Base-by-base conservation (phyloP, 2,329 filamentous ascomycete genomes). In the Clonostachys byssicola region DNA sequence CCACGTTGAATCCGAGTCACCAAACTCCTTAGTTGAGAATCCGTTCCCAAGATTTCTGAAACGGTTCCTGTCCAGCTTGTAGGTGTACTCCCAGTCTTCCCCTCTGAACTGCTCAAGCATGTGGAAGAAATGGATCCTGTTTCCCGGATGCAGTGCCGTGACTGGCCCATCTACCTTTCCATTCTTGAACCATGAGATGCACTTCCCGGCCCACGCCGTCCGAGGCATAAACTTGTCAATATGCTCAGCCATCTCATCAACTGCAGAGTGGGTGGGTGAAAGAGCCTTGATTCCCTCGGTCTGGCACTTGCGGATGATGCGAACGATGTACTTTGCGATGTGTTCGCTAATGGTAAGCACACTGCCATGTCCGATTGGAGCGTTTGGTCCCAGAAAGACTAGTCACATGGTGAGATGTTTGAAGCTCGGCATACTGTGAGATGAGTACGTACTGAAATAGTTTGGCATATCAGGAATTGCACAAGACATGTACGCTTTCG, bases 311-410 rank as follows among this genome's bases (percentile, higher is more conserved):
- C 55, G 57, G 39, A 80, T 72, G 16, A 70, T 61, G 33, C 69
- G 61, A 8, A 75, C 62, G 48, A 81, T 72, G 59, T 79, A 78
- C 46, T 63, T 67, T 20, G 77, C 74, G 45, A 77, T 75, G 59
- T 77, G 75, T 49, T 78, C 71, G 51, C 62, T 69, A 12, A 75
- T 62, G 5, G 77, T 77, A 54, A 79, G 77, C 18, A 76, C 69
- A 50, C 69, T 73, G 14, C 74, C 75, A 50, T 76, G 72, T 16
- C 67, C 70, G 42, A 79, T 74, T 6, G 75, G 75, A 3, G 68
- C 72, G 56, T 75, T 75, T 45, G 75, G 76, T 5, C 76, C 75
- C 34, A 78, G 61, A 54, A 78, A 77, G 8, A 68, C 73, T 77
- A 5, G 9, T 12, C 2, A 2, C 30, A 12, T 38, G 7, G 23